These are phyloP conservation scores for Axilococcus clingmanii DNA, from an alignment of 139 green algal species.

Conservation along the genomic window DNA sequence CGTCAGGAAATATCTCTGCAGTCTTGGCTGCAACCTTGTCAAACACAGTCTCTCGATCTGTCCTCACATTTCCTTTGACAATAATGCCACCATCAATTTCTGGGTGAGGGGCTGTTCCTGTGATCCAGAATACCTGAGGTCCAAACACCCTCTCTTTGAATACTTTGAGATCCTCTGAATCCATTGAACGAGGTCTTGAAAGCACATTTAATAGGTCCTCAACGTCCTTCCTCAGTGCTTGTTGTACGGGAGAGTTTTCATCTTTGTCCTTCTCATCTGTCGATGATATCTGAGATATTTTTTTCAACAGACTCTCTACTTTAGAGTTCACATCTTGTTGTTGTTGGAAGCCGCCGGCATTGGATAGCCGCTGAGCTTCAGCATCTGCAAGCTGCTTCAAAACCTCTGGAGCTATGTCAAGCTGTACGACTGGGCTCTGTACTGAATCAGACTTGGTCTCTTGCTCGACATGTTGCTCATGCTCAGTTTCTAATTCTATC, in stretches of 20 bases:
- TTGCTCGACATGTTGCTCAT: slow-evolving; percentile 1
- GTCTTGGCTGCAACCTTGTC: slow-evolving; percentile 30
- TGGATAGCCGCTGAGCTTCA: slow-evolving; percentile 19
- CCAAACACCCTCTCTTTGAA: slow-evolving; percentile 70
- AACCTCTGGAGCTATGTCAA: slow-evolving; percentile 28
- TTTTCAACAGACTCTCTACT: too few species aligned
- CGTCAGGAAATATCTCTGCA: slow-evolving; percentile 37
- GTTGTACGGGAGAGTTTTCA: slow-evolving; percentile 6
- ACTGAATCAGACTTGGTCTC: neutral
- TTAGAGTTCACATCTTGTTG: too few species aligned
- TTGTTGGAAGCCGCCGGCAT: neutral
- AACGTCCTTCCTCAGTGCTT: slow-evolving; percentile 55
- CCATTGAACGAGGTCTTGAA: slow-evolving; percentile 2
- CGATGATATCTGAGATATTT: too few species aligned
- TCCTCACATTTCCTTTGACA: slow-evolving; percentile 77
- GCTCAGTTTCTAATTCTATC: slow-evolving; percentile 46
- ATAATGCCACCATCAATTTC: slow-evolving; percentile 39
- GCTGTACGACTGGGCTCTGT: neutral
- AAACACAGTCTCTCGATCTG: slow-evolving; percentile 40
- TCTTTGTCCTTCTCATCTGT: slow-evolving; percentile 22
- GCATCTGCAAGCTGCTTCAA: slow-evolving; percentile 28
- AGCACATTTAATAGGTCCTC: slow-evolving; percentile 45
- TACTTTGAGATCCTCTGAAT: slow-evolving; percentile 27
- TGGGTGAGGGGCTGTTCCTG: slow-evolving; percentile 40
- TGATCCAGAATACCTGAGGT: slow-evolving; percentile 71